Evolutionary conservation across 768 basidiomycete species (phyloP).

Genomic region (Cystofilobasidium bisporidii): DNA sequence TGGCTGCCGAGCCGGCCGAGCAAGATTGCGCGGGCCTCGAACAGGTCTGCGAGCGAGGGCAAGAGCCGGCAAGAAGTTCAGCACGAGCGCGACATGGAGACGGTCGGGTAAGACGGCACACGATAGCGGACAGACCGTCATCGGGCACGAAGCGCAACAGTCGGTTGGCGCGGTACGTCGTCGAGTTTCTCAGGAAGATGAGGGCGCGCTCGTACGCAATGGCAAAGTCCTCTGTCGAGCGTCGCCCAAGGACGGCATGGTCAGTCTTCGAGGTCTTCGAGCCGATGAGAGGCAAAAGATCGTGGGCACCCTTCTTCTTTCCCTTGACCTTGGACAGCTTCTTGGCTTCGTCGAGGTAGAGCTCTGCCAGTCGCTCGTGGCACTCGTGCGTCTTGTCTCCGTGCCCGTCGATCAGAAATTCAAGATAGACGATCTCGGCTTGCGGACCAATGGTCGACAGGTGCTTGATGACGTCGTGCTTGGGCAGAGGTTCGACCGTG

Average conservation of each 20-base stretch:
- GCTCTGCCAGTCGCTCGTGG: slow-evolving; percentile 80
- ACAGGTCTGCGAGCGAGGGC: slow-evolving; percentile 52
- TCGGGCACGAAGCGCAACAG: slow-evolving; percentile 70
- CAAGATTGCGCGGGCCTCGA: slow-evolving; percentile 82
- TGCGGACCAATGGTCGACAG: slow-evolving; percentile 59
- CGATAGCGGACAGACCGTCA: slow-evolving; percentile 67
- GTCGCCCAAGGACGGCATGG: too few relatives aligned
- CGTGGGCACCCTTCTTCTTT: slow-evolving; percentile 49
- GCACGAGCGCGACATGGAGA: too few relatives aligned
- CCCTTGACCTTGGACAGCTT: slow-evolving; percentile 39
- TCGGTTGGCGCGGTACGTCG: slow-evolving; percentile 63
- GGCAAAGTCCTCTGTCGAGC: slow-evolving; percentile 54
- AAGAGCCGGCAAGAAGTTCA: not conserved
- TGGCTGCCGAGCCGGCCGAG: slow-evolving; percentile 82
- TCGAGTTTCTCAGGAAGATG: slow-evolving; percentile 61
- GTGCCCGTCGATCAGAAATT: slow-evolving; percentile 63
- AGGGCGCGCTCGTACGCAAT: slow-evolving; percentile 65
- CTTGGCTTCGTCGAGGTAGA: slow-evolving; percentile 64
- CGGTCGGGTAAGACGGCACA: too few relatives aligned
- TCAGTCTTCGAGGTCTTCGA: too few relatives aligned
- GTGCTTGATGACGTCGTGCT: slow-evolving; percentile 62
- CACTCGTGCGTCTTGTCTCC: slow-evolving; percentile 60
- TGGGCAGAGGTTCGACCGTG: slow-evolving; percentile 73
- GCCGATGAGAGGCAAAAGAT: too few relatives aligned
- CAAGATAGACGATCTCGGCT: slow-evolving; percentile 50